Evolutionary conservation across 208 protist genomes (phyloP).

Genomic region (Trypanosoma brucei): DNA sequence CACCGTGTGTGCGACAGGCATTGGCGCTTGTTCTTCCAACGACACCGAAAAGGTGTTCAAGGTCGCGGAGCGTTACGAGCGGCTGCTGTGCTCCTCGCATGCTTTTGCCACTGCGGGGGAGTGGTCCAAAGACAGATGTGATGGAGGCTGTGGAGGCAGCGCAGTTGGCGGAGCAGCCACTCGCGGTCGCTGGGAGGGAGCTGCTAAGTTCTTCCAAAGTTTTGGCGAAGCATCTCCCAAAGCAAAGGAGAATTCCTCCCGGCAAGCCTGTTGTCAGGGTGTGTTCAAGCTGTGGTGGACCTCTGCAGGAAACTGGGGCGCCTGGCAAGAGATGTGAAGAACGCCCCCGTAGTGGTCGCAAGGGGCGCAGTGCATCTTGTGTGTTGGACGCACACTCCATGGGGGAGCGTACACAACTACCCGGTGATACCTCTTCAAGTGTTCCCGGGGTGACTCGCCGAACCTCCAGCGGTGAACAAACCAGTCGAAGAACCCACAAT

Average conservation of each 20-base stretch:
- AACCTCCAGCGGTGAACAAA: not conserved
- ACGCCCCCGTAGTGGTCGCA: too few species aligned
- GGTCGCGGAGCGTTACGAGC: not conserved
- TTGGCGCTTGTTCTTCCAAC: constrained; percentile 8
- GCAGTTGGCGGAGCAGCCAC: constrained; percentile 16
- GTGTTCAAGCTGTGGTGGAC: not conserved
- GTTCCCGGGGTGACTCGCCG: too few species aligned
- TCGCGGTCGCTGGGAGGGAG: constrained; percentile 10
- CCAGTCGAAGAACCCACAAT: not conserved
- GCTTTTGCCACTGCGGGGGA: constrained; percentile 32
- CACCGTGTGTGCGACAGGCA: constrained; percentile 16
- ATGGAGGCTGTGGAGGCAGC: constrained; percentile 17
- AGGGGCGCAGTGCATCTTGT: too few species aligned
- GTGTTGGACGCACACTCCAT: too few species aligned
- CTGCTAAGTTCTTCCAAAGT: not conserved
- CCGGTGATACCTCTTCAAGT: not conserved
- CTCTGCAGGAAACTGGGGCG: not conserved
- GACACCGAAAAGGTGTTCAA: not conserved
- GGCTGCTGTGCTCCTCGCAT: not conserved
- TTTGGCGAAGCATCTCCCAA: not conserved
- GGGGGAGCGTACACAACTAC: too few species aligned
- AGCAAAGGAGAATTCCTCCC: not conserved
- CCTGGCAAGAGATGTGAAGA: not conserved
- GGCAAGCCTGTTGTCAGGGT: not conserved
- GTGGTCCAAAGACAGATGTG: constrained; percentile 18